Percentiles rank a stretch among this genome's conserved stretches.
Evolutionary conservation across 306 rosid genomes (phyloP).

Genomic region (Cercis canadensis): DNA sequence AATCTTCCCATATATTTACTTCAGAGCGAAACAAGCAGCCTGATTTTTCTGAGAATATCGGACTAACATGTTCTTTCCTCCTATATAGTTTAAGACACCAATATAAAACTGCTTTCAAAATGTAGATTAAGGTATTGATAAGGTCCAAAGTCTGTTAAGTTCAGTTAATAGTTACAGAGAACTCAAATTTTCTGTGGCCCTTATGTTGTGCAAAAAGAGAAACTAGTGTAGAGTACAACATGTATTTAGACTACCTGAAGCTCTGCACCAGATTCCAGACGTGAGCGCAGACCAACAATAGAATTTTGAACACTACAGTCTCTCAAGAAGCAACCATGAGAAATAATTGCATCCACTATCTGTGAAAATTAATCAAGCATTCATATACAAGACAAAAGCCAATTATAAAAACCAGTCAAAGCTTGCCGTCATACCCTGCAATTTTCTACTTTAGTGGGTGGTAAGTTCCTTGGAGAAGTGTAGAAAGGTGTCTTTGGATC

Average conservation of each 20-base stretch:
- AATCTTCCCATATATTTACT: no score
- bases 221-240: background rate
- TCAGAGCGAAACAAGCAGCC: background rate
- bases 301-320: conserved; percentile 89
- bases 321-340: conserved; percentile 96
- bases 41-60: background rate
- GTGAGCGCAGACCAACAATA: conserved; percentile 93
- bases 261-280: conserved; percentile 81
- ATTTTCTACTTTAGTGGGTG: conserved; percentile 94
- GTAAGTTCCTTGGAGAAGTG: conserved; percentile 96
- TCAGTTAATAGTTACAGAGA: no score
- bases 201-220: background rate
- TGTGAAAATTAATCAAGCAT: conserved; percentile 41
- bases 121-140: background rate
- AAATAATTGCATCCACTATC: conserved; percentile 86
- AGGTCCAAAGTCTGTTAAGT: no score
- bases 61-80: background rate
- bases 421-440: conserved; percentile 77
- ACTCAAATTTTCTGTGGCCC: background rate
- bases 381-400: conserved; percentile 31
- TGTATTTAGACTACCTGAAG: conserved; percentile 58
- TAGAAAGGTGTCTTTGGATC: conserved; percentile 96
- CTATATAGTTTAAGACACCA: background rate
- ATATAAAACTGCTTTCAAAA: no score
- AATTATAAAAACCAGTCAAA: conserved; percentile 18